phyloP scores from a whole-genome alignment of 169 alveolate genomes.

The Cryptosporidium parvum region DNA sequence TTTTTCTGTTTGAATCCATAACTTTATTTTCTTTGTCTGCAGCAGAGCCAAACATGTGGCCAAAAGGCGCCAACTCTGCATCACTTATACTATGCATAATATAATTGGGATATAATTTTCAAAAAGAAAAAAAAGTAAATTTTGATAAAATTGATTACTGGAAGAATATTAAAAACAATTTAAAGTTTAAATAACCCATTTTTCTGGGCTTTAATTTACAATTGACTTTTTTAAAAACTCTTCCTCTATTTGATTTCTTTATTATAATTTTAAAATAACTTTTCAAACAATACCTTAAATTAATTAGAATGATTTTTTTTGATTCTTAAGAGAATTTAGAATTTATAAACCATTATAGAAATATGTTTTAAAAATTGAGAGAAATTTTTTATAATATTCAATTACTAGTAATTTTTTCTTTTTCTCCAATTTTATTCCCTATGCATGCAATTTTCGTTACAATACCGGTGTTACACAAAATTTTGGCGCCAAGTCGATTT shows the following conservation, averaged over 20 bases:
- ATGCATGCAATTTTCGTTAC: not conserved
- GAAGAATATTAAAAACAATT: not conserved
- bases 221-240: too few species aligned
- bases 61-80: slow-evolving; percentile 44
- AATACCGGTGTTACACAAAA: not conserved
- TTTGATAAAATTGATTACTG: not conserved
- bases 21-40: not conserved
- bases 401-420: too few species aligned
- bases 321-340: too few species aligned
- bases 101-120: not conserved
- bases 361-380: too few species aligned
- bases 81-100: not conserved
- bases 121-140: too few species aligned
- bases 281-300: too few species aligned
- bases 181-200: too few species aligned
- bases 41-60: slow-evolving; percentile 40
- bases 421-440: not conserved
- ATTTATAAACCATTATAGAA: too few species aligned
- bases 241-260: not conserved
- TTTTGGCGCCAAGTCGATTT: not conserved
- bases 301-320: too few species aligned
- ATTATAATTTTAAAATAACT: too few species aligned
- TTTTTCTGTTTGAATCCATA: not conserved
- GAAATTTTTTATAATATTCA: too few species aligned
- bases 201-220: too few species aligned